Percentiles rank a stretch among this genome's conserved stretches.
Evolutionary conservation across 768 basidiomycete species (phyloP).

Genomic region (Russula dissimulans): DNA sequence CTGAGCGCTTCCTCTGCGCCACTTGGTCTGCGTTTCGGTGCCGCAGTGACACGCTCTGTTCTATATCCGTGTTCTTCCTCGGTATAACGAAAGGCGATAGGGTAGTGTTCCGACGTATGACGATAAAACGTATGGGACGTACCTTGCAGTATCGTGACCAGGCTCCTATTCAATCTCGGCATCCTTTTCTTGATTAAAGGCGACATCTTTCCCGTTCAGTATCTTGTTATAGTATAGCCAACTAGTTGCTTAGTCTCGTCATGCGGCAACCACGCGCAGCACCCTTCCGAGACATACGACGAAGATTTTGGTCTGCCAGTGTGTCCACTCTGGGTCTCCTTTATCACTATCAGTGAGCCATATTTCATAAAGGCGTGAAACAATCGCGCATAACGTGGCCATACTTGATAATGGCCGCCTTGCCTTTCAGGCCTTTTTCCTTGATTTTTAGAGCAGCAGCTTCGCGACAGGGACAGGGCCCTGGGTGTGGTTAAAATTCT

Average conservation of each 20-base stretch:
- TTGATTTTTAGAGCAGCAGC: constrained; percentile 89
- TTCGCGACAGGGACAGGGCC: constrained; percentile 79
- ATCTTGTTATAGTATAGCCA: constrained; percentile 53
- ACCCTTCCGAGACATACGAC: constrained; percentile 70
- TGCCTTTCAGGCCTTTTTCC: constrained; percentile 81
- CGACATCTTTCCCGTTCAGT: constrained; percentile 62
- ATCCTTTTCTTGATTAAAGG: constrained; percentile 58
- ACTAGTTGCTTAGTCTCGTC: constrained; percentile 51
- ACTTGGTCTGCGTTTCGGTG: constrained; percentile 43
- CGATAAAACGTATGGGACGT: constrained; percentile 19
- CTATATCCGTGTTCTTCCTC: constrained; percentile 65
- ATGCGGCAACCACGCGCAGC: constrained; percentile 44
- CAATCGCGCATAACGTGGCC: constrained; percentile 43
- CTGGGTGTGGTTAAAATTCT: constrained; percentile 30
- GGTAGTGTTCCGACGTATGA: neutral
- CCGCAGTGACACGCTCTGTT: constrained; percentile 63
- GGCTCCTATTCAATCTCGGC: constrained; percentile 53
- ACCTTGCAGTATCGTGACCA: constrained; percentile 54
- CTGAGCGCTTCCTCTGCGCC: constrained; percentile 22
- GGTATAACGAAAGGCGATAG: constrained; percentile 11
- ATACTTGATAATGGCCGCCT: constrained; percentile 50
- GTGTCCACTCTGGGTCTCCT: constrained; percentile 18
- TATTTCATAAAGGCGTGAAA: constrained; percentile 80
- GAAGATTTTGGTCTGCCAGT: constrained; percentile 40
- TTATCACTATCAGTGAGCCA: constrained; percentile 24